Evolutionary conservation across 1,284 basidiomycete genomes (phyloP).

Genomic region (Puccinia horiana): DNA sequence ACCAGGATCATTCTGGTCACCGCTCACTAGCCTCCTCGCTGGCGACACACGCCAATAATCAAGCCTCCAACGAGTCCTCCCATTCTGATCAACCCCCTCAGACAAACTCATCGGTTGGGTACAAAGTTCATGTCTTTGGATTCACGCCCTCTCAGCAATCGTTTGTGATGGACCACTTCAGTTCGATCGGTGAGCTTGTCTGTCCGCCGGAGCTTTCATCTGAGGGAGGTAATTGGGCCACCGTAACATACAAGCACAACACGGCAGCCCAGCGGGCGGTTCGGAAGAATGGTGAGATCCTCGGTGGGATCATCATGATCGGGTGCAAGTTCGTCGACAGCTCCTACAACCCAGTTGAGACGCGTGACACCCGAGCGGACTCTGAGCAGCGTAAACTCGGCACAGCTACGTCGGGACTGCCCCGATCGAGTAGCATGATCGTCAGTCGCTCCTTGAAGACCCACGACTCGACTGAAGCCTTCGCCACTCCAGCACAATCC

Average conservation of each 20-base stretch:
- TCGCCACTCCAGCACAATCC: conserved; percentile 36
- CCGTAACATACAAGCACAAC: conserved; percentile 64
- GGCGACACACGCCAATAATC: neutral
- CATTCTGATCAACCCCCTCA: neutral
- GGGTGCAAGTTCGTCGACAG: conserved; percentile 72
- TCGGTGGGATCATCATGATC: conserved; percentile 74
- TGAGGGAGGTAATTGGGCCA: conserved; percentile 57
- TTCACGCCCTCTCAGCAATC: conserved; percentile 36
- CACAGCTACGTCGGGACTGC: neutral
- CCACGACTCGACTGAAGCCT: conserved; percentile 30
- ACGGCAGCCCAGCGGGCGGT: conserved; percentile 73
- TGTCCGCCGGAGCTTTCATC: conserved; percentile 42
- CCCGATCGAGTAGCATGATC: conserved; percentile 21
- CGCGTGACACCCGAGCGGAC: neutral
- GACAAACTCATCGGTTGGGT: neutral
- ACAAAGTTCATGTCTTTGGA: conserved; percentile 39
- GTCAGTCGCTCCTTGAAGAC: conserved; percentile 35
- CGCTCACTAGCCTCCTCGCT: conserved; percentile 36
- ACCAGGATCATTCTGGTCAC: conserved; percentile 29
- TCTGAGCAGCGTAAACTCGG: conserved; percentile 15
- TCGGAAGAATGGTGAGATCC: conserved; percentile 73
- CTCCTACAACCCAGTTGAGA: neutral
- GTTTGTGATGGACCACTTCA: conserved; percentile 45
- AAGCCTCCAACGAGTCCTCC: neutral
- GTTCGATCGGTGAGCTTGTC: conserved; percentile 32